Percentiles rank a stretch among this genome's conserved stretches.
phyloP scores from a whole-genome alignment of 805 yeast species.

The Sugiyamaella americana region DNA sequence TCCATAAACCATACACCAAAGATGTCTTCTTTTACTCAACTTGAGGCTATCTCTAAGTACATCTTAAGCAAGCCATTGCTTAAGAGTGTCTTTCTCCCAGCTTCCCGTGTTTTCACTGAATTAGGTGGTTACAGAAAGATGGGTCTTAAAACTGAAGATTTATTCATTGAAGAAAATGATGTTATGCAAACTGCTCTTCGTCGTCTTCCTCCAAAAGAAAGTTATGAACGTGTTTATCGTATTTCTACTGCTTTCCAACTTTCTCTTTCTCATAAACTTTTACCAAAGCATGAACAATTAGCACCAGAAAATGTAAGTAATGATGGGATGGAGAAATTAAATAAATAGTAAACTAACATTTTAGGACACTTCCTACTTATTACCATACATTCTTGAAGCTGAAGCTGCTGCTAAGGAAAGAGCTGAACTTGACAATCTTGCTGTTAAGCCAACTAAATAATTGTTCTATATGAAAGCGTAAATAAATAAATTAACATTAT shows the following conservation, averaged over 20 bases:
- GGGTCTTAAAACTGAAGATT: conserved; percentile 85
- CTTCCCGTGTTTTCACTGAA: conserved; percentile 65
- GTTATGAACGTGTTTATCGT: conserved; percentile 90
- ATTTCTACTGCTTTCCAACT: conserved; percentile 87
- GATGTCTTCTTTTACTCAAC: conserved; percentile 35
- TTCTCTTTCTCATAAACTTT: conserved; percentile 72
- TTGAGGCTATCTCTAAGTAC: conserved; percentile 50
- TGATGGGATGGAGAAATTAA: not conserved
- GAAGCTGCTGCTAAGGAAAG: conserved; percentile 89
- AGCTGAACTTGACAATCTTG: conserved; percentile 78
- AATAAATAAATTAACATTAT: not conserved
- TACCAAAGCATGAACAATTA: conserved; percentile 74
- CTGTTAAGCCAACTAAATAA: conserved; percentile 27
- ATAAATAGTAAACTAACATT: not conserved
- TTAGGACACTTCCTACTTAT: conserved; percentile 48
- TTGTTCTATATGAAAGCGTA: not conserved
- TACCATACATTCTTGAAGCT: conserved; percentile 88
- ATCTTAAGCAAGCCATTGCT: conserved; percentile 75
- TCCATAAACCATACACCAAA: conserved; percentile 1
- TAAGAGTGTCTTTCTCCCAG: conserved; percentile 70
- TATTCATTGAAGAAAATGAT: conserved; percentile 82
- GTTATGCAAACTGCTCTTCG: conserved; percentile 77
- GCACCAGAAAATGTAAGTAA: conserved; percentile 54
- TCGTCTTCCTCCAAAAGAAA: conserved; percentile 79
- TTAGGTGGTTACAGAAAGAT: conserved; percentile 90